Base-by-base conservation (phyloP, 2,329 filamentous ascomycete species). In the Lasiodiplodia theobromae region DNA sequence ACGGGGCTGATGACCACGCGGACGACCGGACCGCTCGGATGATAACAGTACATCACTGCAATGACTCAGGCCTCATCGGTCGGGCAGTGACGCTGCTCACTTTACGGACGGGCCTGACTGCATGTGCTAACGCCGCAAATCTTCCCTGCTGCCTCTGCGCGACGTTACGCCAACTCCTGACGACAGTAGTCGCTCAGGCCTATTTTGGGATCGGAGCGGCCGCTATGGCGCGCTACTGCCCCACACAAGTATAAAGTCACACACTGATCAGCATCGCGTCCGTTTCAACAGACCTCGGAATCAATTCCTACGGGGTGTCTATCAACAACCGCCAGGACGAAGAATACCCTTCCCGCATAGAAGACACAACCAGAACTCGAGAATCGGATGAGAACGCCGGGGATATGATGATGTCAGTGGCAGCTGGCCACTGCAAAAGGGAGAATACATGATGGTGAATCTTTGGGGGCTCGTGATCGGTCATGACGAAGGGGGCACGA, bases 361-460 rank as follows among this genome's bases (percentile, higher is more conserved):
- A 49, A 67, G 58, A 64, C 58, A 52, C 67, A 65, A 58, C 60
- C 67, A 57, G 53, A 57, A 65, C 40, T 56, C 40, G 60, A 38
- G n/a, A 68, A 68, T 54, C 34, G 56, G 49, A 49, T 25, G n/a
- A 68, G 52, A 69, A 69, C 68, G 68, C 68, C 68, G 54, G 68
- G 68, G 62, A 66, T 69, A 69, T 69, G 68, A 69, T 69, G 68
- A 69, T 58, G 68, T 54, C 68, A 54, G 52, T 69, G 60, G 60
- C 68, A 38, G 21, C 14, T 31, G 23, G 68, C 57, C 67, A 57
- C 66, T 60, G 65, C 54, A 25, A 67, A 67, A 44, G 62, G 68
- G 38, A 51, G 51, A 64, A 54, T 69, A 69, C 68, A 69, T 66
- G 68, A 69, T 47, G 68, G 68, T 69, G 68, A 58, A 69, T 69